phyloP scores from a whole-genome alignment of 2,329 filamentous ascomycete genomes.

The Thielaviopsis ethacetica region DNA sequence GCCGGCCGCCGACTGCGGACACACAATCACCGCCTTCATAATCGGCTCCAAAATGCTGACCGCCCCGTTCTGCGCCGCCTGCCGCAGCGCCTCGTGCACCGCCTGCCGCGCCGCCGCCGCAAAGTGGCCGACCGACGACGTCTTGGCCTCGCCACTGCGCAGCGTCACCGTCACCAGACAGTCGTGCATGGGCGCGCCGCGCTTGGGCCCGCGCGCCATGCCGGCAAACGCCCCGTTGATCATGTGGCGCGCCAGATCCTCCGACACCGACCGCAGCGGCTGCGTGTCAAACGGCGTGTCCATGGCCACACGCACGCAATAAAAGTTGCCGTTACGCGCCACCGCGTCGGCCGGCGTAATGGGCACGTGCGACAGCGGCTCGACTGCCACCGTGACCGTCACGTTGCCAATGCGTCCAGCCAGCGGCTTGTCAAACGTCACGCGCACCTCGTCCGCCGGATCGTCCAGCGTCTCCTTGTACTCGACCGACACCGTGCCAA shows the following conservation, averaged over 20 bases:
- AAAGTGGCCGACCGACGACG: slow-evolving; percentile 51
- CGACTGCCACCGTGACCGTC: slow-evolving; percentile 51
- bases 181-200: slow-evolving; percentile 64
- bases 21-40: slow-evolving; percentile 75
- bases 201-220: slow-evolving; percentile 67
- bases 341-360: slow-evolving; percentile 25
- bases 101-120: slow-evolving; percentile 44
- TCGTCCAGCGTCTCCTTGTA: slow-evolving; percentile 70
- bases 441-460: slow-evolving; percentile 37
- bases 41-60: slow-evolving; percentile 78
- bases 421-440: slow-evolving; percentile 61
- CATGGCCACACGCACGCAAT: slow-evolving; percentile 23
- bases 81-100: slow-evolving; percentile 51
- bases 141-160: slow-evolving; percentile 34
- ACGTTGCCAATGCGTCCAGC: slow-evolving; percentile 68
- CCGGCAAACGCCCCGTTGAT: slow-evolving; percentile 71
- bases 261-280: slow-evolving; percentile 14
- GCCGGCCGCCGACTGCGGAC: slow-evolving; percentile 68
- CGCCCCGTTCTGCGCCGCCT: slow-evolving; percentile 32
- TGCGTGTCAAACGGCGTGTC: slow-evolving; percentile 3
- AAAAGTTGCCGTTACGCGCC: slow-evolving; percentile 55
- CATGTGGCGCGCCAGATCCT: slow-evolving; percentile 41
- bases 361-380: slow-evolving; percentile 34
- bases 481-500: slow-evolving; percentile 86
- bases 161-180: slow-evolving; percentile 56